Evolutionary conservation across 108 stramenopile species (phyloP).

Genomic region (Heterococcus sp.): DNA sequence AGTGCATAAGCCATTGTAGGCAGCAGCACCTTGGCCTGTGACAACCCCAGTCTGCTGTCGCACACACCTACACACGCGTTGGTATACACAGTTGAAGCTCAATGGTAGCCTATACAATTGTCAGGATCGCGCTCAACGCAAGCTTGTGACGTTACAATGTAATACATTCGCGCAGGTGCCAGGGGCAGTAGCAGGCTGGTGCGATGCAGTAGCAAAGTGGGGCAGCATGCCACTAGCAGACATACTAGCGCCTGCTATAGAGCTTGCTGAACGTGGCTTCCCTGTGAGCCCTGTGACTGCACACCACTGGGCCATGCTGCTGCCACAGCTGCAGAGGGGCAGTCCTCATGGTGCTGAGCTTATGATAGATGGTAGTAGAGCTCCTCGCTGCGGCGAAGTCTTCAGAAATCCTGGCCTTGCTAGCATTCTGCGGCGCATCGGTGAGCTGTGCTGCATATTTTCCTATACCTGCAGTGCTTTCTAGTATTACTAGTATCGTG

Average conservation of each 20-base stretch:
- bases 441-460: too few relatives aligned
- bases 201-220: constrained; percentile 59
- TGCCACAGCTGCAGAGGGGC: constrained; percentile 34
- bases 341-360: constrained; percentile 41
- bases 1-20: too few relatives aligned
- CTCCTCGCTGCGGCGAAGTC: not conserved
- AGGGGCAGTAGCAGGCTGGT: constrained; percentile 89
- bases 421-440: constrained; percentile 71
- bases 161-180: too few relatives aligned
- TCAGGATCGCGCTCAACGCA: too few relatives aligned
- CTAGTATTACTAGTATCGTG: too few relatives aligned
- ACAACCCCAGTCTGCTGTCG: too few relatives aligned
- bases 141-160: too few relatives aligned
- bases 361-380: constrained; percentile 41
- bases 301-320: constrained; percentile 64
- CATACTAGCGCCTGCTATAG: constrained; percentile 80
- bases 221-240: constrained; percentile 71
- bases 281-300: constrained; percentile 82
- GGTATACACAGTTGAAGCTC: too few relatives aligned
- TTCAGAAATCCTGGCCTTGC: constrained; percentile 82
- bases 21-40: too few relatives aligned
- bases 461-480: too few relatives aligned
- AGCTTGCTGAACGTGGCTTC: constrained; percentile 85
- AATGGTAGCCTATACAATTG: too few relatives aligned
- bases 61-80: too few relatives aligned